These are phyloP conservation scores for Abelmoschus esculentus DNA, from an alignment of 345 rosid genomes.

Conservation along the genomic window DNA sequence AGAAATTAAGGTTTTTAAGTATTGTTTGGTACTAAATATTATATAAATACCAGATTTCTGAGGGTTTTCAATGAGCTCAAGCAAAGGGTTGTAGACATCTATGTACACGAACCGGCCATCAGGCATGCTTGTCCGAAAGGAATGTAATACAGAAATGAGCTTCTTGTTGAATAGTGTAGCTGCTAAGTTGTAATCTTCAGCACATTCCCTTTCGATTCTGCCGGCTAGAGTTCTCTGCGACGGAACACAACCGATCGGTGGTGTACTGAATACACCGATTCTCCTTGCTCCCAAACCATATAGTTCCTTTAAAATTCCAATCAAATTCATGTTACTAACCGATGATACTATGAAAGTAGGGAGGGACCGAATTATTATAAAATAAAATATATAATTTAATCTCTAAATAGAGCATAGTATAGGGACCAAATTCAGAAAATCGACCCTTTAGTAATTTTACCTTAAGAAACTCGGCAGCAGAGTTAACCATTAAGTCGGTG, in stretches of 20 bases:
- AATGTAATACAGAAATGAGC: constrained; percentile 21
- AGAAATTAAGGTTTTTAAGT: neutral
- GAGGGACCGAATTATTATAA: too few species aligned
- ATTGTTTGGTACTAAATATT: neutral
- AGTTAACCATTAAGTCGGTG: constrained; percentile 24
- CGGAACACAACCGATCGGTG: constrained; percentile 57
- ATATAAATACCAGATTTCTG: constrained; percentile 36
- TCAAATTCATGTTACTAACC: neutral
- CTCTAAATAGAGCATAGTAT: too few species aligned
- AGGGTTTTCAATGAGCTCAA: constrained; percentile 42
- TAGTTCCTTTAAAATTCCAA: constrained; percentile 24
- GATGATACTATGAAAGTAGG: too few species aligned
- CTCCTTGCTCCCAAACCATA: constrained; percentile 40
- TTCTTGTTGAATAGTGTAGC: constrained; percentile 39
- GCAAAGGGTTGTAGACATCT: constrained; percentile 48
- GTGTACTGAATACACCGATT: constrained; percentile 32
- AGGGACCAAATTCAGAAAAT: neutral
- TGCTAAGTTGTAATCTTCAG: constrained; percentile 26
- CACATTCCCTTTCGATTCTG: constrained; percentile 22
- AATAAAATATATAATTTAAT: too few species aligned
- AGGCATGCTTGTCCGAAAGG: constrained; percentile 20
- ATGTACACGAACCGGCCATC: constrained; percentile 30
- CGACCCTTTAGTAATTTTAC: constrained; percentile 16
- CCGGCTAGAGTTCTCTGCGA: constrained; percentile 29
- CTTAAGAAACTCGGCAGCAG: constrained; percentile 27